A percentile compares a stretch with the other conserved stretches of the same genome.
phyloP scores from a whole-genome alignment of 768 basidiomycete genomes.

The Mycena rebaudengoi region DNA sequence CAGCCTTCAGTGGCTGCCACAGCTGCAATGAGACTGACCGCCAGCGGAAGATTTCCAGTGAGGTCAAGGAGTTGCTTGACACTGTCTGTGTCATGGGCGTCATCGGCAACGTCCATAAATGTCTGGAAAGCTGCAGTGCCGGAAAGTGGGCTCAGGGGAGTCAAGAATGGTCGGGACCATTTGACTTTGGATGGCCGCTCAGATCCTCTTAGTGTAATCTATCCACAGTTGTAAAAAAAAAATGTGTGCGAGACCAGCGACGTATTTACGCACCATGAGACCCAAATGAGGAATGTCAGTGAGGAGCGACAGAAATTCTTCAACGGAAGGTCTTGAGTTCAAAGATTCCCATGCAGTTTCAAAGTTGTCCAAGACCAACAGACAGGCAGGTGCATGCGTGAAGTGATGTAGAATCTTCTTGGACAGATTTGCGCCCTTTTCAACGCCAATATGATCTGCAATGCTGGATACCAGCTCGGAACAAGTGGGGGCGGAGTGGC shows the following conservation, averaged over 20 bases:
- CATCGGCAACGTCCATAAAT: slow-evolving; percentile 9
- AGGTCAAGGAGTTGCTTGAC: not conserved
- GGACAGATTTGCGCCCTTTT: not conserved
- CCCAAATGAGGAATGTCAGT: not conserved
- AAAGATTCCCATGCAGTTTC: slow-evolving; percentile 11
- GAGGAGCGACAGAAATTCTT: slow-evolving; percentile 2
- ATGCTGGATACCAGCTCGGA: not conserved
- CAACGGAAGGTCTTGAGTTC: not conserved
- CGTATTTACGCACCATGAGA: not conserved
- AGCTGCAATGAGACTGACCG: too few species aligned
- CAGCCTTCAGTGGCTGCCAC: too few species aligned
- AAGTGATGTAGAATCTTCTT: not conserved
- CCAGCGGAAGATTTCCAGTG: too few species aligned
- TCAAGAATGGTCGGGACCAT: slow-evolving; percentile 12
- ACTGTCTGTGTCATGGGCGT: not conserved
- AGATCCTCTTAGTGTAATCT: slow-evolving; percentile 10
- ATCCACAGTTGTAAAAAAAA: not conserved
- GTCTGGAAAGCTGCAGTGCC: not conserved
- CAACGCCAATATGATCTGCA: not conserved
- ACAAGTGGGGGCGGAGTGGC: not conserved
- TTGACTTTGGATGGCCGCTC: not conserved
- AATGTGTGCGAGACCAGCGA: not conserved
- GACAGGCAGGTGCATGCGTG: not conserved
- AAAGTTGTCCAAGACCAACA: slow-evolving; percentile 9
- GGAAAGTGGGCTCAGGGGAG: not conserved